Evolutionary conservation across 306 rosid species (phyloP).

Genomic region (Canavalia ensiformis): DNA sequence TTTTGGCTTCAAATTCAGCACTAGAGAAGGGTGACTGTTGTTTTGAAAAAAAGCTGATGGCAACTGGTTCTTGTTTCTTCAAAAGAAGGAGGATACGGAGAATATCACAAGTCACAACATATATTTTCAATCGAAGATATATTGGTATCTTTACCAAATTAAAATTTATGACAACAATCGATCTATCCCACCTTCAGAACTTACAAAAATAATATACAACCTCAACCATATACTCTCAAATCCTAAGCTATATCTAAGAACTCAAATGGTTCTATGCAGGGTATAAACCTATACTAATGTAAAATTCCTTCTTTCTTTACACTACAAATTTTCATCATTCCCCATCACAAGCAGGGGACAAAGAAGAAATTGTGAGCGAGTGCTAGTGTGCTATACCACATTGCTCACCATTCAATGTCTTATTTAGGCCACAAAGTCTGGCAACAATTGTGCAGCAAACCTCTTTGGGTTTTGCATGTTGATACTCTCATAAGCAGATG

Average conservation of each 20-base stretch:
- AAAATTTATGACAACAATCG: slow-evolving; percentile 80
- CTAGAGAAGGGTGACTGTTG: not conserved
- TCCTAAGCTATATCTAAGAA: slow-evolving; percentile 78
- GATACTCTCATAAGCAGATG: slow-evolving; percentile 81
- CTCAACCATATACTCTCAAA: slow-evolving; percentile 84
- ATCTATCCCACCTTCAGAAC: slow-evolving; percentile 72
- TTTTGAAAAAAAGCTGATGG: not conserved
- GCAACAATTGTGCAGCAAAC: slow-evolving; percentile 92
- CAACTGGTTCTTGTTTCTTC: slow-evolving; percentile 20
- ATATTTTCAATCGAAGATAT: slow-evolving; percentile 64
- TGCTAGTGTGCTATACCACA: slow-evolving; percentile 40
- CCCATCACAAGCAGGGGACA: slow-evolving; percentile 47
- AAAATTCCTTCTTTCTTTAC: slow-evolving; percentile 85
- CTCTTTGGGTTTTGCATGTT: slow-evolving; percentile 93
- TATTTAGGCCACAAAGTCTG: slow-evolving; percentile 84
- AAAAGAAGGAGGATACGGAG: slow-evolving; percentile 22
- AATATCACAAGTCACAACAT: slow-evolving; percentile 46
- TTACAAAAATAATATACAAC: slow-evolving; percentile 97
- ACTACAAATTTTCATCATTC: slow-evolving; percentile 64
- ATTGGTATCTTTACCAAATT: slow-evolving; percentile 68
- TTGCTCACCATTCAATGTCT: slow-evolving; percentile 42
- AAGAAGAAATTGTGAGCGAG: slow-evolving; percentile 57
- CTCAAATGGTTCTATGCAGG: slow-evolving; percentile 81
- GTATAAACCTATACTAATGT: slow-evolving; percentile 88
- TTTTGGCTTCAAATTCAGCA: slow-evolving; percentile 1